Base-by-base conservation (phyloP, 495 filamentous ascomycete genomes). In the Mytilinidion resinicola region DNA sequence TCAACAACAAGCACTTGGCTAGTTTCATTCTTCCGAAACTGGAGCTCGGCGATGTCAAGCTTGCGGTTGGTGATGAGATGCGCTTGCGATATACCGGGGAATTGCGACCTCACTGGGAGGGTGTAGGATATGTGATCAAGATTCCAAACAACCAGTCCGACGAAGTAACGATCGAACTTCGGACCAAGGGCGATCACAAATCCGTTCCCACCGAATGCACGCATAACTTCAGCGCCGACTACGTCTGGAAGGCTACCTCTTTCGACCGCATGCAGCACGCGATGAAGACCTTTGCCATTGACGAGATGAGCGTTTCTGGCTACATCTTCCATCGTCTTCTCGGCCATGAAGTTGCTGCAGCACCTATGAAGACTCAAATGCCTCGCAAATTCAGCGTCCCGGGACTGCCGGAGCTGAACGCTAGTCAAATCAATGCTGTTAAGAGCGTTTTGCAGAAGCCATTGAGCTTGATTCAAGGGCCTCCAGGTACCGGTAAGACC, bases 131-230 rank as follows among this genome's bases (percentile, higher is more conserved):
- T 72, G 93, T 99, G 52, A 91, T 97, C 74, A 99, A 99, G 75
- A 97, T 99, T 60, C 93, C 93, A 7, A 97, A 99, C 78, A 97
- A 97, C 72, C 90, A 96, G 75, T 96, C 91, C 14, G 95, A 99
- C 65, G 95, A 99, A 69, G 93, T 99, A 50, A 93, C 90, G 12
- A 87, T 99, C 51, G 93, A 99, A 69, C 76, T 99, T 64, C 87
- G 93, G 34, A 86, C 90, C 60, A 90, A 90, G 65, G 88, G 87
- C 38, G 86, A 88, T 58, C 90, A 96, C 72, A 97, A 97, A 69
- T 89, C 88, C 30, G 90, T 97, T 7, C 92, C 93, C 1, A 96
- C 90, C 0, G 93, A 99, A 66, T 96, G 95, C 76, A 96, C 95
- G 1, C 91, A 96, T 72, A 95, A 96, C 68, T 99, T 97, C 72